Conservation (phyloP, 768 basidiomycete species). For the Boletus rubropictus region DNA sequence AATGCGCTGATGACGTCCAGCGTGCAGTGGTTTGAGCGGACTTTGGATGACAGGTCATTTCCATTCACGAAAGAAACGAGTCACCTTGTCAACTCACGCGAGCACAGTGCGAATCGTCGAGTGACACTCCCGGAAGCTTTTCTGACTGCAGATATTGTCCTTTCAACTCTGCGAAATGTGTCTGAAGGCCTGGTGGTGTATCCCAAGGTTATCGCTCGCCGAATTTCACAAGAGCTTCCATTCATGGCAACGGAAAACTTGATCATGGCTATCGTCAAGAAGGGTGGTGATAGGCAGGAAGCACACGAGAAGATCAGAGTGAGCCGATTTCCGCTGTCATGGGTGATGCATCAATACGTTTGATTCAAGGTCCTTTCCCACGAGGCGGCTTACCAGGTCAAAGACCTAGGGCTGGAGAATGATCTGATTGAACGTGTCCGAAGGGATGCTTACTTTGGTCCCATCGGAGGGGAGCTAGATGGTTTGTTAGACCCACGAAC, state of each 20-base stretch:
- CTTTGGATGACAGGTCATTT: slow-evolving; percentile 84
- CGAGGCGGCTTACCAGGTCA: slow-evolving; percentile 90
- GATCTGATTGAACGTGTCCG: slow-evolving; percentile 89
- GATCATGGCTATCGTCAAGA: slow-evolving; percentile 98
- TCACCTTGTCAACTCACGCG: slow-evolving; percentile 5
- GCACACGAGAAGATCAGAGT: slow-evolving; percentile 94
- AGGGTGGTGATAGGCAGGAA: slow-evolving; percentile 91
- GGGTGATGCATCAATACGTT: slow-evolving; percentile 12
- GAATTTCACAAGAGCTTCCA: slow-evolving; percentile 90
- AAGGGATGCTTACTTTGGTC: slow-evolving; percentile 79
- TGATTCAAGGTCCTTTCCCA: slow-evolving; percentile 75
- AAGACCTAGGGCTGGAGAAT: slow-evolving; percentile 90
- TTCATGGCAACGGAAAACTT: slow-evolving; percentile 99
- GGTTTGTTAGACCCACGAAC: slow-evolving; percentile 75
- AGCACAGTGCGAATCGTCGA: slow-evolving; percentile 82
- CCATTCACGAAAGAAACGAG: background rate
- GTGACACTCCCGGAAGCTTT: slow-evolving; percentile 97
- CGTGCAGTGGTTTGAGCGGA: slow-evolving; percentile 98
- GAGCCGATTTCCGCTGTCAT: slow-evolving; percentile 19
- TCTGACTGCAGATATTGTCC: slow-evolving; percentile 92
- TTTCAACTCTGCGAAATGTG: slow-evolving; percentile 93
- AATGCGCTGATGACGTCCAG: slow-evolving; percentile 93
- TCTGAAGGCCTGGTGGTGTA: slow-evolving; percentile 99
- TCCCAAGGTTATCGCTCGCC: slow-evolving; percentile 88
- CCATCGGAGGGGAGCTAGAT: slow-evolving; percentile 78